phyloP scores from a whole-genome alignment of 2,329 filamentous ascomycete species.

The Colletotrichum salicis region DNA sequence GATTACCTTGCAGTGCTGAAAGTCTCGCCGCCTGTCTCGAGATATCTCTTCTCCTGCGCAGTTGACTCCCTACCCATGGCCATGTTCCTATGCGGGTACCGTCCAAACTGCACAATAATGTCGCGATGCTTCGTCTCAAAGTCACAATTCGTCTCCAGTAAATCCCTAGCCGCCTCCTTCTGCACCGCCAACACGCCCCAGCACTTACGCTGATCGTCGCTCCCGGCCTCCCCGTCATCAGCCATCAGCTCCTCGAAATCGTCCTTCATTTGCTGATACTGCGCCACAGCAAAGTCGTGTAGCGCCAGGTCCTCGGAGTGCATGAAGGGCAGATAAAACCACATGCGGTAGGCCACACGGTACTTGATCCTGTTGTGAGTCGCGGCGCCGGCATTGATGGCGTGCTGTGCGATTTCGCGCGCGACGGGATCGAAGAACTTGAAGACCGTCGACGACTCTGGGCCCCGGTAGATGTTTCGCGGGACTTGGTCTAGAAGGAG shows the following conservation, averaged over 20 bases:
- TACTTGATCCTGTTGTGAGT: constrained; percentile 43
- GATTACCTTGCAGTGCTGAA: constrained; percentile 40
- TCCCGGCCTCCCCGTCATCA: constrained; percentile 38
- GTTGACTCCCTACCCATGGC: constrained; percentile 60
- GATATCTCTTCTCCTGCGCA: constrained; percentile 59
- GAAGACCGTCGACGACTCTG: constrained; percentile 58
- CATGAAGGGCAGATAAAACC: constrained; percentile 70
- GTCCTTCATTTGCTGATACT: constrained; percentile 44
- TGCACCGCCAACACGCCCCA: constrained; percentile 41
- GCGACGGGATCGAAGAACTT: constrained; percentile 66
- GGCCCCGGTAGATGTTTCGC: constrained; percentile 68
- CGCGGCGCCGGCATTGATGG: constrained; percentile 49
- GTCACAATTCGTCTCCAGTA: constrained; percentile 40
- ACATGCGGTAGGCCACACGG: constrained; percentile 55
- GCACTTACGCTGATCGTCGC: constrained; percentile 43
- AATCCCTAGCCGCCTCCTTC: constrained; percentile 40
- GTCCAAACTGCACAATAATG: constrained; percentile 64
- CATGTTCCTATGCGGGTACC: constrained; percentile 69
- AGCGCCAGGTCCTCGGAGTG: constrained; percentile 63
- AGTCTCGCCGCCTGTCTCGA: constrained; percentile 56
- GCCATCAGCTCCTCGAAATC: constrained; percentile 47
- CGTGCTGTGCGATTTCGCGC: constrained; percentile 50
- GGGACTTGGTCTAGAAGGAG: constrained; percentile 72
- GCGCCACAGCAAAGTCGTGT: constrained; percentile 52
- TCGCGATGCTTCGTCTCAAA: constrained; percentile 59